A percentile compares a stretch with the other conserved stretches of the same genome.
Evolutionary conservation across 106 monocot genomes (phyloP).

Genomic region (Phalaenopsis equestris): DNA sequence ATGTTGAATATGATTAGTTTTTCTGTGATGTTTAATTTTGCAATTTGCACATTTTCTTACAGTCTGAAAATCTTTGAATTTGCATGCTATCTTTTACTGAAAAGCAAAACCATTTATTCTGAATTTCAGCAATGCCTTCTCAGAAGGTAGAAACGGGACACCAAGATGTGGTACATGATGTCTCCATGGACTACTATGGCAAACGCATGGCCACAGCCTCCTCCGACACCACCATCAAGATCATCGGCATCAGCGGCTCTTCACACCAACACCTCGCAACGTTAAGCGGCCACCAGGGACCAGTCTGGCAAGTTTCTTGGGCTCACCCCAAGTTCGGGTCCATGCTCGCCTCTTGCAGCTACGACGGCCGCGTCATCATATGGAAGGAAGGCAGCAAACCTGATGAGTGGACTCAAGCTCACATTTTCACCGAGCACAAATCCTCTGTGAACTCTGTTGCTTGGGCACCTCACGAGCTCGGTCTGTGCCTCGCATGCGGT

Average conservation of each 20-base stretch:
- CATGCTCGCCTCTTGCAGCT: constrained; percentile 17
- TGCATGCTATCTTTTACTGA: neutral
- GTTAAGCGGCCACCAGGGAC: constrained; percentile 19
- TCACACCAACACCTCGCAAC: constrained; percentile 17
- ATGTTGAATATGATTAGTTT: neutral
- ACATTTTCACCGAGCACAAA: constrained; percentile 19
- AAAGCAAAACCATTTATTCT: neutral
- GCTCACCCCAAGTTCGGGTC: constrained; percentile 26
- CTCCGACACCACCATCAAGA: constrained; percentile 15
- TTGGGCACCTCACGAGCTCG: constrained; percentile 26
- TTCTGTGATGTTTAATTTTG: neutral
- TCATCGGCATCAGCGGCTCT: constrained; percentile 12
- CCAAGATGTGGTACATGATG: constrained; percentile 20
- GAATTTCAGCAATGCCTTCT: constrained; percentile 13
- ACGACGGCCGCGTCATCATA: constrained; percentile 16
- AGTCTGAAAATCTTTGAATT: neutral
- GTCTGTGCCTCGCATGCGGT: constrained; percentile 21
- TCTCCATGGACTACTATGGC: constrained; percentile 25
- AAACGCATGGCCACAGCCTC: constrained; percentile 20
- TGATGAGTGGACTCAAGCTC: constrained; percentile 12
- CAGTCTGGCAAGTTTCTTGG: constrained; percentile 23
- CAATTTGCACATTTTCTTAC: neutral
- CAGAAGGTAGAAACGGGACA: constrained; percentile 28
- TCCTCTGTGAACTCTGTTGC: constrained; percentile 27
- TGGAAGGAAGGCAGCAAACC: constrained; percentile 22